Base-by-base conservation (phyloP, 495 filamentous ascomycete species). In the Penicillium angulare region DNA sequence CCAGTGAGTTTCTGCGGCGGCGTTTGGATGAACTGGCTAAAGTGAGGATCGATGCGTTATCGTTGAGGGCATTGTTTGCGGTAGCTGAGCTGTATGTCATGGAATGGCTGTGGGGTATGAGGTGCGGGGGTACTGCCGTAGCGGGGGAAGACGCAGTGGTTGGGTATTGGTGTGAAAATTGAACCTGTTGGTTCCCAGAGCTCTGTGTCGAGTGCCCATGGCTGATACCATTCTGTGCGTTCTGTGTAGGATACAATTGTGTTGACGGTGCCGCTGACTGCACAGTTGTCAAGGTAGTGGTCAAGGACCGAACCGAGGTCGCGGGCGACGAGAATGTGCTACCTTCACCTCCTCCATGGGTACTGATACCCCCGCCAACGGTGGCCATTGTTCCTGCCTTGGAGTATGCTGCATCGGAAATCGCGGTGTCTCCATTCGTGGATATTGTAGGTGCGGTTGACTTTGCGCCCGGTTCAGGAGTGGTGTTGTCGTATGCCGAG, bases 1-100 rank as follows among this genome's bases (percentile, higher is more conserved):
- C 93, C 60, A 97, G 79, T 0, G 90, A 95, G 52, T 90, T 88
- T 32, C 93, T 79, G 16, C 93, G 87, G 36, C 89, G 86, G 22
- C 87, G 82, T 65, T 97, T 95, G 17, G 91, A 96, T 0, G 92
- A 97, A 5, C 91, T 96, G 1, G 93, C 93, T n/a, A 98, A 79
- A 0, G 93, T 98, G 21, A 98, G 80, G 49, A 97, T 92, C 15
- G 91, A 96, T 1, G 93, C 93, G 63, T 98, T 92, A 62, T 98
- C 93, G 7, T 89, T 95, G 20, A 96, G 74, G 12, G 93, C 78
- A 64, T 91, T 91, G 70, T 97, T 95, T 35, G 93, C 93, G 0
- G 90, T 97, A 0, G 92, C 93, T 3, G 83, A 83, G 50, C 73
- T 85, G 69, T 98, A 98, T 4, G 92, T 96, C 24, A 85, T 80